Base-by-base conservation (phyloP, 768 basidiomycete species). In the Kwoniella mangroviensis region DNA sequence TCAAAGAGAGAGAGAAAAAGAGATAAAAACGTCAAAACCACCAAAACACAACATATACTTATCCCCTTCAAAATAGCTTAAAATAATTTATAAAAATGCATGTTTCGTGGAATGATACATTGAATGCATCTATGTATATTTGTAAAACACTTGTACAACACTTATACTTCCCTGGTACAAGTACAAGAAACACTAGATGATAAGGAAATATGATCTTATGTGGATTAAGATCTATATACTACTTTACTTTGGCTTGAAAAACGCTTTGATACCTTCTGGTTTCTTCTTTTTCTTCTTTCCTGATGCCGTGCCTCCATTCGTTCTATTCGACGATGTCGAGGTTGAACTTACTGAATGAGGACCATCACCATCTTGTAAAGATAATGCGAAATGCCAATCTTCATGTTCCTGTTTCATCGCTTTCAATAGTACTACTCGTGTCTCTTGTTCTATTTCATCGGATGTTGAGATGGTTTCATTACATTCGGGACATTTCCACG, bases 351-450 rank as follows among this genome's bases (percentile, higher is more conserved):
- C 19, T 13, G 13, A 13, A 49, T 6, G 10, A 34, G 56, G 45
- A n/a, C 65, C 43, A 54, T 73, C 68, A n/a, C 61, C 84, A 26
- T 86, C 86, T 22, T 90, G 87, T 61, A 98, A 79, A 65, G 92
- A 90, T 75, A 89, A 86, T 1, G 95, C 94, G 74, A 93, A 89
- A 82, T 98, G 95, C 81, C 89, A 97, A 83, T 97, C 95, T 43
- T 88, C 87, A 75, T 98, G 95, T 78, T 97, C 95, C 45, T 73
- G 79, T 64, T 79, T 79, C n/a, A 81, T 71, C 52, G 57, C 68
- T 15, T 55, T 53, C 57, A 84, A 59, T 19, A 61, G 60, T 19
- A 61, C 74, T 2, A 21, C 62, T 42, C 22, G 40, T 63, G 28
- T 51, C 13, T 62, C 73, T 2, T 68, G 65, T 2, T 43, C 49